A percentile compares a stretch with the other conserved stretches of the same genome.
phyloP scores from a whole-genome alignment of 2,329 filamentous ascomycete species.

The Lecanicillium sp. region DNA sequence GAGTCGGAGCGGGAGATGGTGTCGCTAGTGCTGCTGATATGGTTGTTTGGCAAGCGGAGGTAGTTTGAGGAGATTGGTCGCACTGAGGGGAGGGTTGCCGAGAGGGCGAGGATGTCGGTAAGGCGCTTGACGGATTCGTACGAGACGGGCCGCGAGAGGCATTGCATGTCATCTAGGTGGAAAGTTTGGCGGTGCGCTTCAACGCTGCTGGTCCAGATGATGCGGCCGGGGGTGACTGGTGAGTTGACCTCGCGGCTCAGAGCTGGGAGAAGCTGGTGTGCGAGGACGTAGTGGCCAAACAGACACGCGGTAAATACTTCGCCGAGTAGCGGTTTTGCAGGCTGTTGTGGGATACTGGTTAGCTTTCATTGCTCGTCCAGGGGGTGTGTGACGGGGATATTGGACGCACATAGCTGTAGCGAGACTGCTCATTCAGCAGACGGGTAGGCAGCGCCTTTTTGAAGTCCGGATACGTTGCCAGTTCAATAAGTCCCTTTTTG shows the following conservation, averaged over 20 bases:
- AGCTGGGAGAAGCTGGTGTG: constrained; percentile 70
- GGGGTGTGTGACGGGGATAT: too few species aligned
- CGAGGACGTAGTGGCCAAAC: constrained; percentile 90
- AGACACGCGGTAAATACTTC: constrained; percentile 86
- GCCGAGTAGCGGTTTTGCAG: constrained; percentile 53
- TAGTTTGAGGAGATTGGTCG: constrained; percentile 48
- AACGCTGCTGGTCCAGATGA: constrained; percentile 83
- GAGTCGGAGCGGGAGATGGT: constrained; percentile 10
- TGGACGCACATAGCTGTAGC: constrained; percentile 27
- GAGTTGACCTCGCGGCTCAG: constrained; percentile 42
- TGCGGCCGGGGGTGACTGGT: constrained; percentile 45
- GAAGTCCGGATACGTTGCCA: constrained; percentile 69
- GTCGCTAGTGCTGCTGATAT: constrained; percentile 11
- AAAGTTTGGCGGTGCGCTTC: constrained; percentile 54
- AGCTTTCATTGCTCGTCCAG: too few species aligned
- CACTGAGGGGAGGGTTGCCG: constrained; percentile 57
- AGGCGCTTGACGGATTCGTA: constrained; percentile 87
- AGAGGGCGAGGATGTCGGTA: constrained; percentile 75
- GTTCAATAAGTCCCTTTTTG: constrained; percentile 52
- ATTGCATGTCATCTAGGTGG: constrained; percentile 66
- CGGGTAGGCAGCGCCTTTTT: constrained; percentile 53
- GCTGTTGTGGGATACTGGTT: constrained; percentile 23
- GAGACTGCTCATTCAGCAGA: constrained; percentile 30
- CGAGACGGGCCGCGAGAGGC: constrained; percentile 48
- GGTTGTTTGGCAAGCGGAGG: constrained; percentile 30